A percentile compares a stretch with the other conserved stretches of the same genome.
These are phyloP conservation scores for Helenozyma rhizophorensis DNA, from an alignment of 805 yeast genomes.

Conservation along the genomic window DNA sequence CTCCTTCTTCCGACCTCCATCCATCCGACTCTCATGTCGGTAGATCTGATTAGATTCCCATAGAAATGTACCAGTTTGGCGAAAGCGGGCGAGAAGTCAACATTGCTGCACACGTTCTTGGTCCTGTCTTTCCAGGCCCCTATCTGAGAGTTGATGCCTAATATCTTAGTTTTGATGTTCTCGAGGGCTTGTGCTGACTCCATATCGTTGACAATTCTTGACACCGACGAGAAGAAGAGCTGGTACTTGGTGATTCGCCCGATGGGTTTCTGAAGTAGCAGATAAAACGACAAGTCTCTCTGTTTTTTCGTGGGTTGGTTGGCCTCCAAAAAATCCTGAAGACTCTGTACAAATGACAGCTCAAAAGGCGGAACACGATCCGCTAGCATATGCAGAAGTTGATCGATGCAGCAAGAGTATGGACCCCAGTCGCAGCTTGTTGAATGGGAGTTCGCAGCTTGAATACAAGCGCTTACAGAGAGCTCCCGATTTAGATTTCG, in stretches of 20 bases:
- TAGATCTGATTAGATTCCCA: no score
- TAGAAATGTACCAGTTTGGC: no score
- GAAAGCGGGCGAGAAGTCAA: no score
- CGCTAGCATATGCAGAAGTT: constrained; percentile 5
- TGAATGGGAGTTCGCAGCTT: no score
- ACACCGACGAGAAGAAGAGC: constrained; percentile 8
- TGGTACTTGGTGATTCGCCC: constrained; percentile 13
- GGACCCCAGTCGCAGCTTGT: no score
- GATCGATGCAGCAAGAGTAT: no score
- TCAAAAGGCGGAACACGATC: constrained; percentile 8
- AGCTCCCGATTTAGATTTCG: no score
- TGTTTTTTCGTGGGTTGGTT: constrained; percentile 10
- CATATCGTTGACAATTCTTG: not conserved
- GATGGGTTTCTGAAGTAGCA: constrained; percentile 13
- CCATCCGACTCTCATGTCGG: not conserved
- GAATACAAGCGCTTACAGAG: no score
- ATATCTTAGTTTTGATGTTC: constrained; percentile 2
- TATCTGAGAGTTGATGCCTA: constrained; percentile 7
- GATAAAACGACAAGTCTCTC: constrained; percentile 12
- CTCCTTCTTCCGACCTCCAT: no score
- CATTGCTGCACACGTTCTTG: not conserved
- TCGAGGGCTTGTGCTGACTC: constrained; percentile 5
- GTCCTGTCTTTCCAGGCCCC: not conserved
- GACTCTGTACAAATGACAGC: constrained; percentile 6
- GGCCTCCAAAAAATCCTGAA: constrained; percentile 10